Percentiles rank a stretch among this genome's conserved stretches.
phyloP scores from a whole-genome alignment of 2,329 filamentous ascomycete species.

The Periglandula ipomoeae region DNA sequence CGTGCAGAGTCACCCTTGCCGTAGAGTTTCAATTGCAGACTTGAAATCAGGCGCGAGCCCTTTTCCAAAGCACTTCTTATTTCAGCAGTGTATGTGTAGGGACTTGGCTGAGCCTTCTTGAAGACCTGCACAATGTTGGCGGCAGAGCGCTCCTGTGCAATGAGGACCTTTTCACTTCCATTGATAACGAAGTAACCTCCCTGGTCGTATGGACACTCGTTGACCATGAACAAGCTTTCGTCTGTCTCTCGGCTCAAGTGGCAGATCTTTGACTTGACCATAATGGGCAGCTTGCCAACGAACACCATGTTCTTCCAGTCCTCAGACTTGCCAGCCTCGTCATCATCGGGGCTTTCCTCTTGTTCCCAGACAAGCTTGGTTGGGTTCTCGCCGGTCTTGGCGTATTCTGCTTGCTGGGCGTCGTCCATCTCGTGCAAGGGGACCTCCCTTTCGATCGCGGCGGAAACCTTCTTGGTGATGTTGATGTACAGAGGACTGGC shows the following conservation, averaged over 20 bases:
- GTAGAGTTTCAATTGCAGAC: slow-evolving; percentile 82
- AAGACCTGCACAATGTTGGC: slow-evolving; percentile 99
- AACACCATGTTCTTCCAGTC: slow-evolving; percentile 67
- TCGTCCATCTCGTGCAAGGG: slow-evolving; percentile 60
- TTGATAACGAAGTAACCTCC: slow-evolving; percentile 99
- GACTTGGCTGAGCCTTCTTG: slow-evolving; percentile 89
- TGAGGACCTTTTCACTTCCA: slow-evolving; percentile 95
- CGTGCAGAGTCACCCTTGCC: slow-evolving; percentile 72
- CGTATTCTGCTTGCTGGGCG: slow-evolving; percentile 47
- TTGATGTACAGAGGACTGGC: slow-evolving; percentile 84
- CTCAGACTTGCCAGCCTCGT: slow-evolving; percentile 42
- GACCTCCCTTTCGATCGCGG: slow-evolving; percentile 68
- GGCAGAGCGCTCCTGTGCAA: slow-evolving; percentile 93
- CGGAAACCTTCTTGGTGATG: slow-evolving; percentile 75
- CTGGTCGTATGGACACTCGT: slow-evolving; percentile 97
- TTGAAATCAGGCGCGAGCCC: slow-evolving; percentile 88
- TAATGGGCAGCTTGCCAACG: slow-evolving; percentile 91
- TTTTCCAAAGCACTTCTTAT: slow-evolving; percentile 96
- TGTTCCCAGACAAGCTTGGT: slow-evolving; percentile 53
- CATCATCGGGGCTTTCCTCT: slow-evolving; percentile 41
- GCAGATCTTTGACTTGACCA: slow-evolving; percentile 96
- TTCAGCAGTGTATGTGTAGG: slow-evolving; percentile 88
- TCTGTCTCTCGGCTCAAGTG: slow-evolving; percentile 77
- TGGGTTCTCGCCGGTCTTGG: slow-evolving; percentile 46
- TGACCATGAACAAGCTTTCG: slow-evolving; percentile 78